Conservation (phyloP, 2,329 filamentous ascomycete species). For the Aaosphaeria pasadenensis region DNA sequence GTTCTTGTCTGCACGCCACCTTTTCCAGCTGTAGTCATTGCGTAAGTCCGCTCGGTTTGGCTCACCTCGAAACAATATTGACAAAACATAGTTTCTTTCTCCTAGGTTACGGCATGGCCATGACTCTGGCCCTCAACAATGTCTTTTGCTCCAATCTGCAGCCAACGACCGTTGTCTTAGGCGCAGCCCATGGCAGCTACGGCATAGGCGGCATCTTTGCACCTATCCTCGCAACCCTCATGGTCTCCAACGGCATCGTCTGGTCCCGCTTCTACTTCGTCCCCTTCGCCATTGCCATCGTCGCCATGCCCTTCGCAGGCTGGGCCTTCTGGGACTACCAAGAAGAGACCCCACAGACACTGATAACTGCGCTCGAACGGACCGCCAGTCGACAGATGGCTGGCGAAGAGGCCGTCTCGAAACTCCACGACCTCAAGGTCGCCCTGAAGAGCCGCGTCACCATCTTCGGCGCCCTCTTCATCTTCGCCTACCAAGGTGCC, state of each 20-base stretch:
- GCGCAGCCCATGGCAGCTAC: conserved; percentile 64
- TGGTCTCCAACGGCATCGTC: conserved; percentile 59
- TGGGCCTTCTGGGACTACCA: conserved; percentile 73
- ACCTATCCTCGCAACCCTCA: conserved; percentile 70
- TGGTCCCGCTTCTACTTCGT: conserved; percentile 77
- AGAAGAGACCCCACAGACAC: conserved; percentile 50
- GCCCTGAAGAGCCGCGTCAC: conserved; percentile 58
- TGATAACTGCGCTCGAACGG: conserved; percentile 44
- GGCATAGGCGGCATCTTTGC: conserved; percentile 54
- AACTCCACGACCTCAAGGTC: conserved; percentile 48
- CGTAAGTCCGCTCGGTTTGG: conserved; percentile 22
- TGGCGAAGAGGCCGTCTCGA: conserved; percentile 33
- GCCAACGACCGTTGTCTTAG: conserved; percentile 53
- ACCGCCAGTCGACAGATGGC: conserved; percentile 41
- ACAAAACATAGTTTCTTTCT: conserved; percentile 59
- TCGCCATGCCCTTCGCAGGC: conserved; percentile 51
- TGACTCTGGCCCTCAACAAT: conserved; percentile 55
- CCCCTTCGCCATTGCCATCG: conserved; percentile 55
- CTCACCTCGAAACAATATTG: conserved; percentile 3
- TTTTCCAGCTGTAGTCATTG: conserved; percentile 63
- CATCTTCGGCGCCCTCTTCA: conserved; percentile 73
- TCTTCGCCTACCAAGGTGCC: conserved; percentile 82
- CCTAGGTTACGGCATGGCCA: conserved; percentile 53
- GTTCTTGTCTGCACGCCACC: conserved; percentile 67
- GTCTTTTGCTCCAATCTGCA: conserved; percentile 55